Percentiles rank a stretch among this genome's conserved stretches.
Evolutionary conservation across 495 filamentous ascomycete genomes (phyloP).

Genomic region (Physcia stellaris): DNA sequence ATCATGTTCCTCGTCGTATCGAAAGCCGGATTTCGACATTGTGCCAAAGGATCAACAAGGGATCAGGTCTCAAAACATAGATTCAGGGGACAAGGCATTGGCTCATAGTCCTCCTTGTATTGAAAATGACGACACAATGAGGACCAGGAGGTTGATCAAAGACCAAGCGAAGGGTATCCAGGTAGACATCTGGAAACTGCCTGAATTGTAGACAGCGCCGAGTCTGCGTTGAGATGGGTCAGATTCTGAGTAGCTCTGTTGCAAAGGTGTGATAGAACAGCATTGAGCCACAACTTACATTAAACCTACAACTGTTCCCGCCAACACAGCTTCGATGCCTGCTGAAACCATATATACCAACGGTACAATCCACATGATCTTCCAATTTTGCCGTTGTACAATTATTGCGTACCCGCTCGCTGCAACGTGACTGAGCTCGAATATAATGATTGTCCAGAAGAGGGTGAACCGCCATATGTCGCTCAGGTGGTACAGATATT

Average conservation of each 20-base stretch:
- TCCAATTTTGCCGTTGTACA: conserved; percentile 47
- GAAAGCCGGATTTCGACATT: too few species aligned
- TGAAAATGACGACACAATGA: conserved; percentile 86
- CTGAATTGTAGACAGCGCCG: conserved; percentile 74
- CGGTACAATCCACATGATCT: conserved; percentile 55
- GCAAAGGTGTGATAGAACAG: background rate
- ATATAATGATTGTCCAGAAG: conserved; percentile 61
- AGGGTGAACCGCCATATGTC: conserved; percentile 92
- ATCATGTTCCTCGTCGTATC: too few species aligned
- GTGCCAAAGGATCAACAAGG: too few species aligned
- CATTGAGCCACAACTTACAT: too few species aligned
- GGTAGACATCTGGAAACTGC: conserved; percentile 86
- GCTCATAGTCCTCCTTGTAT: conserved; percentile 86
- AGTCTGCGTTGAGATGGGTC: too few species aligned
- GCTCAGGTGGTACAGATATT: conserved; percentile 60
- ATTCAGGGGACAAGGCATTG: too few species aligned
- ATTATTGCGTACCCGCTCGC: conserved; percentile 59
- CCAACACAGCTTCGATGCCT: conserved; percentile 67
- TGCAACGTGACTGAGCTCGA: conserved; percentile 26
- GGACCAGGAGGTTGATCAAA: conserved; percentile 75
- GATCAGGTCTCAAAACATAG: background rate
- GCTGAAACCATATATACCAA: conserved; percentile 60
- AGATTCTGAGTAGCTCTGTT: too few species aligned
- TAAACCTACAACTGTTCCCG: conserved; percentile 78
- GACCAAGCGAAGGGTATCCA: conserved; percentile 96